Base-by-base conservation (phyloP, 495 filamentous ascomycete genomes). In the Hypoxylon trugodes region DNA sequence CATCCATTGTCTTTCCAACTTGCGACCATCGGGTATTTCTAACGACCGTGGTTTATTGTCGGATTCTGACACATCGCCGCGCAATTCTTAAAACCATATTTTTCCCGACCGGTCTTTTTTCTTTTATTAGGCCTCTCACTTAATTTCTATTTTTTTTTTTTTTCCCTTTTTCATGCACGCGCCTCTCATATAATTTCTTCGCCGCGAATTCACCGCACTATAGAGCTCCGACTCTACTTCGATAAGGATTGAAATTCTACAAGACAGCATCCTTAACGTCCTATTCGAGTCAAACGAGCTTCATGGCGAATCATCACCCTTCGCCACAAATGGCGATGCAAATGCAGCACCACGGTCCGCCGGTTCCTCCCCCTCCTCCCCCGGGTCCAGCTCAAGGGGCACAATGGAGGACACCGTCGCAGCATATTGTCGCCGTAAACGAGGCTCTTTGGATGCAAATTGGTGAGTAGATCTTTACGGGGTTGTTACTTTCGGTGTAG, bases 381-480 rank as follows among this genome's bases (percentile, higher is more conserved):
- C 65, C 66, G 10, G 69, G 59, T 5, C 66, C 73, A 5, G 67
- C 69, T 13, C 72, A 74, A 42, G 69, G 65, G 16, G 52, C 18
- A 35, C 63, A 70, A 45, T 74, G 75, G 41, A 68, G 67, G 6
- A 62, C 69, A 1, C 73, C 79, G 37, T 73, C 75, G 51, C 80
- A 81, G 25, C 79, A 82, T 61, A 73, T 86, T 18, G 56, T 75
- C 6, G 66, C 71, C 0, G 70, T 91, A 26, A 98, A 94, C 70
- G 95, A 98, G 73, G 81, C 82, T 36, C 85, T 96, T n/a, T 98
- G 95, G 95, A 83, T 96, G 51, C 90, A 93, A 69, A 89, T 98
- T 49, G 95, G 93, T 96, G 86, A 59, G 85, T 63, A 26, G 24
- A n/a, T 15, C 46, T 59, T 56, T 32, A 19, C 3, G 5, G 8